Evolutionary conservation across 2,329 filamentous ascomycete genomes (phyloP), one percentile per base, ranked within the genome.

Genomic region (Kalmusia sp.): DNA sequence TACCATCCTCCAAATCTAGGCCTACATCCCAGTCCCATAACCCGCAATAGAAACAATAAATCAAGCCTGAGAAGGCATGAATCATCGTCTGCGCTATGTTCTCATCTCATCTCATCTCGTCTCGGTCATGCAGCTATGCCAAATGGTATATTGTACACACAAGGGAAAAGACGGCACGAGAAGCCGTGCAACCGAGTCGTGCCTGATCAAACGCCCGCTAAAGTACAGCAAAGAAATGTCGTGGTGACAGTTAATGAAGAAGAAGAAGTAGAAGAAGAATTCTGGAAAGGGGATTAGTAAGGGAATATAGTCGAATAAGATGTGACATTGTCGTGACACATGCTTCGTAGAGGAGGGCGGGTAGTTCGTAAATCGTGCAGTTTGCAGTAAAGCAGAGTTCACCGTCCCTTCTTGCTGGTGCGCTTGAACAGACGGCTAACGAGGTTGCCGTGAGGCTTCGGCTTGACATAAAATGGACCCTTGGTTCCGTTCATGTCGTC

Each of bases 401-500:
- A 65, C 41, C 67, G 56, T 38, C 59, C 63, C 46, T 69, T 72
- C 37, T 66, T 61, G 52, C 72, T 76, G 27, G 71, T 68, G 48
- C 71, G 72, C 62, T 71, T 72, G 49, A 76, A 63, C 24, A 76
- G 55, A 19, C 70, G 67, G 17, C 62, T 68, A 39, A 75, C 71
- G 12, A 76, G 65, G 41, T 67, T 70, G 30, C 64, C 67, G 24
- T 66, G 67, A 8, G 61, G 49, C 55, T 69, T 72, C 11, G 70
- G 66, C 59, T 75, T 74, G 27, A 77, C 65, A 40, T 78, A 77
- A 54, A 81, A 81, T 0, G 79, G 72, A 11, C 79, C 77, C 25
- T 78, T 73, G 17, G 74, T 66, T 37, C 80, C 75, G 3, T 74
- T 76, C 59, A 80, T 77, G 74, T 80, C 76, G 50, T 79, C 76